Evolutionary conservation across 768 basidiomycete genomes (phyloP).

Genomic region (Leccinum olivaceopallidum): DNA sequence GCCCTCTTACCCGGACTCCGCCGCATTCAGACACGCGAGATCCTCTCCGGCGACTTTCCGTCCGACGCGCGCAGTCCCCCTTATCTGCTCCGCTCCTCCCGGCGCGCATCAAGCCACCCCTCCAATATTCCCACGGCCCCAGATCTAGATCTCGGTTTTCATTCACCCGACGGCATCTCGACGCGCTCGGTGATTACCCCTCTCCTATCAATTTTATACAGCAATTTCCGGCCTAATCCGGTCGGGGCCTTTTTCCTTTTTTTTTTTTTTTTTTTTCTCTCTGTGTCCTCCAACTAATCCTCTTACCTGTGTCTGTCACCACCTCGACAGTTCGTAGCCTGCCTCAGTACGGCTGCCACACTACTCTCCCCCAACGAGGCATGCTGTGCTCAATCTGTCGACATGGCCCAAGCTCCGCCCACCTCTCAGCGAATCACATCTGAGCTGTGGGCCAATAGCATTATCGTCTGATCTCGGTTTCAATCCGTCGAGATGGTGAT

Average conservation of each 20-base stretch:
- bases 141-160: conserved; percentile 1
- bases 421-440: neutral
- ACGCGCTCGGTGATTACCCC: neutral
- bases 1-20: neutral
- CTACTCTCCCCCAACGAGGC: neutral
- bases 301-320: neutral
- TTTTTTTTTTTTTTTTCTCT: neutral
- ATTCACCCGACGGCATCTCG: neutral
- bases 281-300: too few species aligned
- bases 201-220: neutral
- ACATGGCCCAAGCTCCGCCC: neutral
- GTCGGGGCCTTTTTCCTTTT: neutral
- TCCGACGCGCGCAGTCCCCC: conserved; percentile 21
- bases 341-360: neutral
- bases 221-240: neutral
- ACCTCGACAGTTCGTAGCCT: neutral
- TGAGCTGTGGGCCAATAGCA: neutral
- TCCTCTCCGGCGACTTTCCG: conserved; percentile 27
- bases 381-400: conserved; percentile 1
- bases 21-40: conserved; percentile 9
- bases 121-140: conserved; percentile 1
- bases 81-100: conserved; percentile 16
- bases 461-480: neutral
- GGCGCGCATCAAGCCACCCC: conserved; percentile 8
- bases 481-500: neutral